Evolutionary conservation across 352 stramenopile species (phyloP), one percentile per base, ranked within the genome.

Genomic region (Vaucheria bursata): DNA sequence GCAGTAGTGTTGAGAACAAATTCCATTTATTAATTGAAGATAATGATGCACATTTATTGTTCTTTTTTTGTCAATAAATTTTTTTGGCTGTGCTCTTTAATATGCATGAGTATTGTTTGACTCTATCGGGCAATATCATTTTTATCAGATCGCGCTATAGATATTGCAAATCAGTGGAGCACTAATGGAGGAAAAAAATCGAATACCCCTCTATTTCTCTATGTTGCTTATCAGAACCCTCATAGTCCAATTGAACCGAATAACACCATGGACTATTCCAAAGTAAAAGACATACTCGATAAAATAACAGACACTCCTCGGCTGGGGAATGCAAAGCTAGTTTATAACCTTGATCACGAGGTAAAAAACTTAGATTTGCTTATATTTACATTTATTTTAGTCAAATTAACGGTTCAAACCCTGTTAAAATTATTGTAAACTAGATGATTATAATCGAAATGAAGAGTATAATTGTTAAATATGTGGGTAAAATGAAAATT

Each of bases 221-320:
- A 75, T 52, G 32, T 75, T 12, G 6, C 70, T 1, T 75, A 75
- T 73, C 70, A 75, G 33, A 75, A 67, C 70, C 70, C 70, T 1
- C 70, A 75, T 52, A 7, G 34, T 32, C 70, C 70, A 3, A 12
- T 6, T 2, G 6, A 75, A 52, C 39, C 70, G 2, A 52, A 75
- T 31, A 52, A 75, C 2, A 7, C 1, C 1, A 73, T 7, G n/a
- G 2, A 68, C 2, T 68, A 68, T 34, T 36, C 6, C 2, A 2
- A 2, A 2, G 25, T 75, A 25, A 6, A 75, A 31, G 33, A 5
- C 6, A 52, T 5, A 12, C 53, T 68, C 2, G 53, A 68, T 3
- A 52, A n/a, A 18, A 73, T 75, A 5, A 2, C 6, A 1, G 35
- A 75, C 2, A 32, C 34, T 2, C 31, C 34, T 12, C 25, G 53